These are phyloP conservation scores for Penicillium verrucosum DNA, from an alignment of 2,329 filamentous ascomycete species.

Conservation along the genomic window DNA sequence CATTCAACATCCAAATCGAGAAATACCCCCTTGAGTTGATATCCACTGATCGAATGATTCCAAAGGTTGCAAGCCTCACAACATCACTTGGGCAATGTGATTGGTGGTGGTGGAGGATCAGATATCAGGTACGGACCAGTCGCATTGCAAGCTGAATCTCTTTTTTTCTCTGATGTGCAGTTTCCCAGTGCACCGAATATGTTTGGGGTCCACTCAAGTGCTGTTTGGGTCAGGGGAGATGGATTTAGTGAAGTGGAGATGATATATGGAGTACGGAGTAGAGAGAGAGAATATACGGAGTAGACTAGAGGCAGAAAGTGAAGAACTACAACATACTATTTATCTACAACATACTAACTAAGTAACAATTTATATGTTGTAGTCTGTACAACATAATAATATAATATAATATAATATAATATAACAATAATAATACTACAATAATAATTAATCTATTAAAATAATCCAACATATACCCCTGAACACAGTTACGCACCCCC, in stretches of 20 bases:
- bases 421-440: no score
- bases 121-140: conserved; percentile 2
- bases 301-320: no score
- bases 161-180: conserved; percentile 3
- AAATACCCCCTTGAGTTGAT: neutral
- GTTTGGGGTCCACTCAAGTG: neutral
- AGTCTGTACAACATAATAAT: no score
- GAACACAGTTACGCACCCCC: conserved; percentile 19
- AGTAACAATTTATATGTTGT: neutral
- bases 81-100: neutral
- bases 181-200: neutral
- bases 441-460: no score
- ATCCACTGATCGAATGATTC: conserved; percentile 1
- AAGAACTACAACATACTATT: no score
- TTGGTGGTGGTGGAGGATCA: conserved; percentile 1
- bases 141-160: neutral
- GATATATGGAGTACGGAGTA: no score
- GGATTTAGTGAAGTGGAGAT: neutral
- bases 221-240: neutral
- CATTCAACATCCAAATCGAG: neutral
- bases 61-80: neutral
- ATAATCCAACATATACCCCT: neutral
- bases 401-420: no score
- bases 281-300: no score
- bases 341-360: no score